Evolutionary conservation across 2,329 filamentous ascomycete species (phyloP), one percentile per base, ranked within the genome.

Genomic region (Aureobasidium melanogenum): DNA sequence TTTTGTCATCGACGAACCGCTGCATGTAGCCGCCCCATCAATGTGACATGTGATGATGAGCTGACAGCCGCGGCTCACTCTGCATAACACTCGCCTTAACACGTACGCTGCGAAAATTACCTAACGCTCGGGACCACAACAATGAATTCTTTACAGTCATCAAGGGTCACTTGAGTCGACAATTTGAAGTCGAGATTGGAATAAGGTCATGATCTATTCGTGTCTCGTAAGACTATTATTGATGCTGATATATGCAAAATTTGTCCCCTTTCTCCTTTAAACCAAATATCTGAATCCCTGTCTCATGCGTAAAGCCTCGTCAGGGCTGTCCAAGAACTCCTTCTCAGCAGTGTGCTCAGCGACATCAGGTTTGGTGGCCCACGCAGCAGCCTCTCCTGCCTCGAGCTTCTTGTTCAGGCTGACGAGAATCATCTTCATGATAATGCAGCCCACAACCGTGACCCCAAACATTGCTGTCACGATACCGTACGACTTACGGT

Each of bases 401-500:
- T 69, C 67, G 56, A 70, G 63, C 63, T 68, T 69, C 43, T 48
- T 54, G 55, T 70, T 70, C 59, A 67, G 51, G 12, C 63, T 62
- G 28, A 50, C 38, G 5, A 64, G 44, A 12, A 65, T 58, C 22
- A 69, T 57, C 34, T 66, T 66, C 44, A 67, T 66, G 9, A 65
- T 57, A 28, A 67, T 60, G 44, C 63, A 84, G 5, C 82, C 82
- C 0, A 76, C 38, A 34, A 84, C 79, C 0, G 84, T 82, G 43
- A 84, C 66, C 3, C 82, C 82, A 67, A 86, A 87, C 84, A 87
- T 87, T 67, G 82, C 76, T 15, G 81, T 79, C 5, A 87, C 84
- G 61, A 87, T 84, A 4, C 82, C 84, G 66, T 87, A 87, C 63
- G 82, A 85, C 74, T 83, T 80, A 64, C 84, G 79, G 75, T 79